These are phyloP conservation scores for Acorus calamus DNA, from an alignment of 106 monocot genomes.

Conservation along the genomic window DNA sequence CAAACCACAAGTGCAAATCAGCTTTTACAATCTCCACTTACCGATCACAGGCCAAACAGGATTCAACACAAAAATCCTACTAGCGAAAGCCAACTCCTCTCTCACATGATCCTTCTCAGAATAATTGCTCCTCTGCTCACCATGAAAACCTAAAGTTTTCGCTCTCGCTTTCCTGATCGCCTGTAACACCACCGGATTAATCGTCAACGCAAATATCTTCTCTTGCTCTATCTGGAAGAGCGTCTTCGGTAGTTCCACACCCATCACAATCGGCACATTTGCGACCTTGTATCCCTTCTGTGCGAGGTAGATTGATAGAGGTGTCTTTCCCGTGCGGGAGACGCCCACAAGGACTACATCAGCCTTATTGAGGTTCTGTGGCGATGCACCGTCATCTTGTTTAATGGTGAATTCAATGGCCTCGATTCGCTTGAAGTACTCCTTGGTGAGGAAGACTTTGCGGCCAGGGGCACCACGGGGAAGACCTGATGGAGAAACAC, in stretches of 20 bases:
- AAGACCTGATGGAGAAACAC: slow-evolving; percentile 75
- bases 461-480: slow-evolving; percentile 58
- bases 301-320: slow-evolving; percentile 79
- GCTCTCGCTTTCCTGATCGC: slow-evolving; percentile 79
- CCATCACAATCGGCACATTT: slow-evolving; percentile 80
- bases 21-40: slow-evolving; percentile 9
- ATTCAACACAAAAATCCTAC: slow-evolving; percentile 50
- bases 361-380: slow-evolving; percentile 49
- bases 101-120: slow-evolving; percentile 81
- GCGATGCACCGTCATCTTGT: slow-evolving; percentile 82
- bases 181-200: slow-evolving; percentile 67
- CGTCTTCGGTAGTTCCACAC: slow-evolving; percentile 55
- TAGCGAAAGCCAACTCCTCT: slow-evolving; percentile 56
- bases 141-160: slow-evolving; percentile 49
- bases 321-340: slow-evolving; percentile 86
- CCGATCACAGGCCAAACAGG: slow-evolving; percentile 87
- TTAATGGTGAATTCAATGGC: slow-evolving; percentile 95
- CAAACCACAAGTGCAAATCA: not conserved
- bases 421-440: slow-evolving; percentile 78
- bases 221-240: slow-evolving; percentile 64
- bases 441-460: slow-evolving; percentile 41
- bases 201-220: slow-evolving; percentile 70
- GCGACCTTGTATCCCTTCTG: slow-evolving; percentile 94
- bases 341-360: slow-evolving; percentile 77
- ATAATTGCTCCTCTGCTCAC: slow-evolving; percentile 50